Base-by-base conservation (phyloP, 179 eudicot species). In the Patellifolia procumbens region DNA sequence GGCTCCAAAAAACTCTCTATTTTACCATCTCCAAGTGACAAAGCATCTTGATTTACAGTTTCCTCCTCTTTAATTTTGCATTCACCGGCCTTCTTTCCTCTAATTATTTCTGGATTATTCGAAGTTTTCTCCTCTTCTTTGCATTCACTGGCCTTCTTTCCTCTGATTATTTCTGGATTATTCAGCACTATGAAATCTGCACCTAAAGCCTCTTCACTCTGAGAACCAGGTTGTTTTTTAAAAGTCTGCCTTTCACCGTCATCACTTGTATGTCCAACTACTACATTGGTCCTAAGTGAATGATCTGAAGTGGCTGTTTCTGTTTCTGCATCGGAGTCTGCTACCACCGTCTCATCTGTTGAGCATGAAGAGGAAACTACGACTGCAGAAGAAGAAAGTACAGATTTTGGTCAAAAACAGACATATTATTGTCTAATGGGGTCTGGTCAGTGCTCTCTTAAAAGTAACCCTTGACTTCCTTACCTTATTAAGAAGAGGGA, bases 301-400 rank as follows among this genome's bases (percentile, higher is more conserved):
- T 69, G 87, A 70, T 80, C 72, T 16, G 97, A 91, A 43, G 84
- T 88, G n/a, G 91, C 91, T 62, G 90, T 88, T 89, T 93, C 99
- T 45, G 82, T 87, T 78, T 96, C 99, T 70, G 80, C 87, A 79
- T 96, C 99, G 42, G 99, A 96, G 77, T 96, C 99, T 59, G 97
- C 98, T 70, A 96, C 99, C 69, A 93, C 81, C 46, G 99, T 96
- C 90, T 93, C 99, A 68, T 92, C 99, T 5, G 99, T 96, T 62
- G 99, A 96, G 86, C 96, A 93, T 42, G 98, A 90, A 58, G 98
- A 94, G 7, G 94, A 86, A 73, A 93, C 84, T 45, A 86, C 76
- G 73, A 91, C 99, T 95, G 92, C 92, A 76, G 75, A 74, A 26
- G 9, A 39, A 39, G 60, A 49, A 22, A 19, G 65, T 0, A 60